Percentiles rank a stretch among this genome's conserved stretches.
Evolutionary conservation across 2,329 filamentous ascomycete genomes (phyloP).

Genomic region (Ramularia endophylla): DNA sequence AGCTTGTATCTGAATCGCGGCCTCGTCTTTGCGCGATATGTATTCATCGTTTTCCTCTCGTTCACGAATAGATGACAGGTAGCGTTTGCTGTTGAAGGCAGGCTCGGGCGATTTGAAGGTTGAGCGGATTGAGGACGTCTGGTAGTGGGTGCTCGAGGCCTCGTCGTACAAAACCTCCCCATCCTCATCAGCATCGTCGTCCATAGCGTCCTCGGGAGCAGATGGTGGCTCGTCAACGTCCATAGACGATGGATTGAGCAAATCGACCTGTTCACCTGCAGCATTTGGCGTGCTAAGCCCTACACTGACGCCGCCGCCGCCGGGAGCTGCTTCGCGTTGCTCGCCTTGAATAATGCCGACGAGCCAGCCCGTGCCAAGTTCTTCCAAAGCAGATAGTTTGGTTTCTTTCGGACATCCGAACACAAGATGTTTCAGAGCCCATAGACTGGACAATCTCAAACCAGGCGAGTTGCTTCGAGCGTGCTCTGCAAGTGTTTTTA

Average conservation of each 20-base stretch:
- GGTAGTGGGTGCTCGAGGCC: slow-evolving; percentile 31
- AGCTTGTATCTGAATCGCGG: slow-evolving; percentile 84
- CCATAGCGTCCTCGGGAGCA: slow-evolving; percentile 24
- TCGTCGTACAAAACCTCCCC: slow-evolving; percentile 43
- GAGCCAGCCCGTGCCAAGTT: slow-evolving; percentile 73
- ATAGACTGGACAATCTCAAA: slow-evolving; percentile 77
- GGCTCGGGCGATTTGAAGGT: slow-evolving; percentile 24
- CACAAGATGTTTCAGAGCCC: slow-evolving; percentile 89
- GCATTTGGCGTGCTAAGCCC: slow-evolving; percentile 47
- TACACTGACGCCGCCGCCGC: slow-evolving; percentile 42
- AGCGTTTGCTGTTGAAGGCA: slow-evolving; percentile 24
- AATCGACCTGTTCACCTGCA: slow-evolving; percentile 54
- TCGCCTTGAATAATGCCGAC: slow-evolving; percentile 67
- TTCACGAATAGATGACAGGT: slow-evolving; percentile 26
- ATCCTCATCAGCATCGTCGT: slow-evolving; percentile 32
- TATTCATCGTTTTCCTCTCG: slow-evolving; percentile 57
- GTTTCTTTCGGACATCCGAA: slow-evolving; percentile 63
- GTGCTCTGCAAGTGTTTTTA: slow-evolving; percentile 74
- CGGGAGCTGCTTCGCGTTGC: slow-evolving; percentile 31
- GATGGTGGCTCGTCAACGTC: slow-evolving; percentile 26
- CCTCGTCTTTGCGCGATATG: slow-evolving; percentile 69
- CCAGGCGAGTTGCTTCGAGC: slow-evolving; percentile 75
- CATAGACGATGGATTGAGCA: slow-evolving; percentile 47
- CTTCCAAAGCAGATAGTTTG: slow-evolving; percentile 71
- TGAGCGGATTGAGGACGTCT: slow-evolving; percentile 30